These are phyloP conservation scores for Chrysoporthe cubensis DNA, from an alignment of 2,329 filamentous ascomycete genomes.

Conservation along the genomic window DNA sequence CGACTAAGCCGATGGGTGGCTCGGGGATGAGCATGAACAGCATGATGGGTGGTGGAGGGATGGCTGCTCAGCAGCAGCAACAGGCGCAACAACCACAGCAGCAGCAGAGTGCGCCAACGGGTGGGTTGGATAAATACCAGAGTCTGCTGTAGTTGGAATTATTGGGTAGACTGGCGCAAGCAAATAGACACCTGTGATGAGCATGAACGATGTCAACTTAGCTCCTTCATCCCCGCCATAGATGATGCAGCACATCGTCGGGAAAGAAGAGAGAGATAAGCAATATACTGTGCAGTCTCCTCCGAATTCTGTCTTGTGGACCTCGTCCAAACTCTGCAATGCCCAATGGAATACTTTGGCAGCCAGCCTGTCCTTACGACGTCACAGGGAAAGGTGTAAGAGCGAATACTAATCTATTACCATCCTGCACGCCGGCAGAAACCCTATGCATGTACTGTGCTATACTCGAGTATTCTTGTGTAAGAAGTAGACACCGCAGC, in stretches of 20 bases:
- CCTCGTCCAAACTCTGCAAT: background rate
- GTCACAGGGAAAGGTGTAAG: background rate
- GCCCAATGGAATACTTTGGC: background rate
- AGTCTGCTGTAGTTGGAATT: slow-evolving; percentile 57
- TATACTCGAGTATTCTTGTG: background rate
- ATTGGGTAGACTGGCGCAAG: background rate
- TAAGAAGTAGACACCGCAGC: background rate
- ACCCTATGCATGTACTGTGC: background rate
- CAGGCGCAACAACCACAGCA: slow-evolving; percentile 33
- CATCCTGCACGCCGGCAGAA: background rate
- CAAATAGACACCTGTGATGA: background rate
- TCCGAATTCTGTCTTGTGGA: background rate
- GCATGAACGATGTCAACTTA: background rate
- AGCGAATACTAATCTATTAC: background rate
- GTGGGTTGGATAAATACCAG: slow-evolving; percentile 69
- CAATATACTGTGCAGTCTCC: background rate
- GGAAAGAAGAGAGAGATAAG: background rate
- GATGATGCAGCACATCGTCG: background rate
- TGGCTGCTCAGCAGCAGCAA: slow-evolving; percentile 33
- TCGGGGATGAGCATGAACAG: slow-evolving; percentile 28
- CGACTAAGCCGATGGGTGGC: slow-evolving; percentile 29
- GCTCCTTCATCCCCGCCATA: too few species aligned
- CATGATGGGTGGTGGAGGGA: slow-evolving; percentile 34
- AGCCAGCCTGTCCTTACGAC: background rate
- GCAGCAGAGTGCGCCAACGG: slow-evolving; percentile 43